Evolutionary conservation across 2,329 filamentous ascomycete genomes (phyloP).

Genomic region (Fusarium aywerte): DNA sequence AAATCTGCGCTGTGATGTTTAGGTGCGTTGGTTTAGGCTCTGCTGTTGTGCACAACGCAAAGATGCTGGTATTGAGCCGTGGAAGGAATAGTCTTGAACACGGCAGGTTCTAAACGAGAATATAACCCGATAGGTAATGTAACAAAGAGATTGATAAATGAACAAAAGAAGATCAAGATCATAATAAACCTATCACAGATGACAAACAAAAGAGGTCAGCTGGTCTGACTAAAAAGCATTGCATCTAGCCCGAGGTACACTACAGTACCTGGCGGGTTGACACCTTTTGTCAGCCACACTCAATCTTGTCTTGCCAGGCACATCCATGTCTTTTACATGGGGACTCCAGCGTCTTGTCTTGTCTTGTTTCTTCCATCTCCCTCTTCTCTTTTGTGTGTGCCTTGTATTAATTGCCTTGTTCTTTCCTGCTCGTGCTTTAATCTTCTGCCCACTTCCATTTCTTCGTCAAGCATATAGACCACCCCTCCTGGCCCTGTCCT

Average conservation of each 20-base stretch:
- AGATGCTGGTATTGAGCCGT: not conserved
- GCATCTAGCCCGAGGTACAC: not conserved
- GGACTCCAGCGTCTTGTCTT: constrained; percentile 12
- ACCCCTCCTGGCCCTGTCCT: constrained; percentile 17
- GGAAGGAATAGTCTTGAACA: not conserved
- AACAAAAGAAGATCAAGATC: constrained; percentile 8
- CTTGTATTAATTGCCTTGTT: constrained; percentile 19
- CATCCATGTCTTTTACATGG: constrained; percentile 27
- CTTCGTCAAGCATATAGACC: constrained; percentile 25
- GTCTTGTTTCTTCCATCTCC: constrained; percentile 3
- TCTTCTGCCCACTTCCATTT: constrained; percentile 33
- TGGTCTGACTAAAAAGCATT: not conserved
- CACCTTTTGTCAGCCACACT: constrained; percentile 27
- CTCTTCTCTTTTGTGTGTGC: constrained; percentile 13
- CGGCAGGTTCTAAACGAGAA: not conserved
- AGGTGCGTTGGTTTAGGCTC: constrained; percentile 1
- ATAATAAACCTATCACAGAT: not conserved
- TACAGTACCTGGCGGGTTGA: not conserved
- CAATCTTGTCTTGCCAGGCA: constrained; percentile 33
- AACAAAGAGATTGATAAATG: constrained; percentile 2
- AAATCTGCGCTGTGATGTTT: constrained; percentile 2
- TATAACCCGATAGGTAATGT: not conserved
- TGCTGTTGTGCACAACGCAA: not conserved
- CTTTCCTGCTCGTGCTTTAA: constrained; percentile 9
- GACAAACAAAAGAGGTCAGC: constrained; percentile 30